These are phyloP conservation scores for Curvularia sp. DNA, from an alignment of 2,329 filamentous ascomycete genomes.

Conservation along the genomic window DNA sequence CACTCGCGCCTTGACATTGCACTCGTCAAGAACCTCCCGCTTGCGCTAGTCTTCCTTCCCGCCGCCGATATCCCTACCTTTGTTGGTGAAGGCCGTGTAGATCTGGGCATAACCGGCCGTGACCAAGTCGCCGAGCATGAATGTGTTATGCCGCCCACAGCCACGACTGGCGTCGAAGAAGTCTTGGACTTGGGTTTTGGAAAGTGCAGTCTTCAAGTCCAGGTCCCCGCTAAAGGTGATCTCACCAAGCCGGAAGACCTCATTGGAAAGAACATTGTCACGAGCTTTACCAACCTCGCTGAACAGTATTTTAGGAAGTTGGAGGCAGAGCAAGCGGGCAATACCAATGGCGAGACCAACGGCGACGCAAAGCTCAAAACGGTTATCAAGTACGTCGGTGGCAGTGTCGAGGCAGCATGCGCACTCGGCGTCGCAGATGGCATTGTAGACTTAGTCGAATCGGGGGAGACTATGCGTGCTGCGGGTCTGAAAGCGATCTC, in stretches of 20 bases:
- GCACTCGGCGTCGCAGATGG: conserved; percentile 94
- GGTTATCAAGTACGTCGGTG: conserved; percentile 91
- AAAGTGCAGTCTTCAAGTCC: conserved; percentile 91
- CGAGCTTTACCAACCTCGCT: conserved; percentile 88
- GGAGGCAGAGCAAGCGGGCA: conserved; percentile 61
- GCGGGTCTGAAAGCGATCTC: conserved; percentile 93
- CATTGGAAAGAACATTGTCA: conserved; percentile 91
- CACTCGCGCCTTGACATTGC: conserved; percentile 96
- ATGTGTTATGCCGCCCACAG: conserved; percentile 61
- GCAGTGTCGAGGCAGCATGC: conserved; percentile 96
- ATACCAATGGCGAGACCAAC: conserved; percentile 44
- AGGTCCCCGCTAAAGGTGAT: conserved; percentile 85
- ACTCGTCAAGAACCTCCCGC: conserved; percentile 93
- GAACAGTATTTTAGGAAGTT: conserved; percentile 83
- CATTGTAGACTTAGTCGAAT: conserved; percentile 97
- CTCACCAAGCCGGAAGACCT: conserved; percentile 76
- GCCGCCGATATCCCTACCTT: conserved; percentile 98
- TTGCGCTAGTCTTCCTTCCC: conserved; percentile 95
- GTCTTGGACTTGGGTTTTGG: conserved; percentile 92
- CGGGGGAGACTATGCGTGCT: conserved; percentile 96
- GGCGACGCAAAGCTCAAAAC: conserved; percentile 71
- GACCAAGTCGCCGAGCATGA: conserved; percentile 95
- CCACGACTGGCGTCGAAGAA: conserved; percentile 71
- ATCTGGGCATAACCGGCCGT: conserved; percentile 91
- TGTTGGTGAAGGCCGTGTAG: conserved; percentile 91